Base-by-base conservation (phyloP, 2,329 filamentous ascomycete genomes). In the Chrysoporthe austroafricana region DNA sequence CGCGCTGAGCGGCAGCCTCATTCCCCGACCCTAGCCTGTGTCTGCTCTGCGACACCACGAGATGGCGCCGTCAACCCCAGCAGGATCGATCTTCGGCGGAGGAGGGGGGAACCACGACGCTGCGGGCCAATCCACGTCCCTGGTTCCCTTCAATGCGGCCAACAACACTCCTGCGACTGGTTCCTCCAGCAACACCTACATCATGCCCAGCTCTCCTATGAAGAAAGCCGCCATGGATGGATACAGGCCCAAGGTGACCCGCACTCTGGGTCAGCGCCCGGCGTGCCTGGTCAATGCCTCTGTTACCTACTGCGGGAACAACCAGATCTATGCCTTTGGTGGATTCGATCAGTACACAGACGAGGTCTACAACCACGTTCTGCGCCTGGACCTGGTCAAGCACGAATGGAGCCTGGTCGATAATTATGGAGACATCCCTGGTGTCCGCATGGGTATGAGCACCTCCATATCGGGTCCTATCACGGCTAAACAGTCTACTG, bases 321-420 rank as follows among this genome's bases (percentile, higher is more conserved):
- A 98, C 77, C 90, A 96, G 79, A 98, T 99, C 74, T 98, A 96
- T 79, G 96, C 95, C 13, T 99, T 99, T 83, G 96, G 96, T 56
- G 96, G 96, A 21, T 99, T 99, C 76, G 96, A 99, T 77, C 95
- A 98, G 79, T 98, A 97, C 77, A 99, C 96, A 0, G 96, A 99
- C 78, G 96, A 99, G 82, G 92, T 99, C 21, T 99, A 99, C 81
- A 99, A 99, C 76, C 96, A 99, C 81, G 96, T 99, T 54, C 84
- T 99, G 71, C 90, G 89, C 74, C 82, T 99, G 63, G 94, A 99
- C 77, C 86, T 99, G 71, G 85, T 91, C 70, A 94, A 91, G 70
- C 90, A 96, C 73, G 93, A 96, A 77, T 99, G 96, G 96, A 96
- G 89, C 72, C 83, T 99, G 62, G 95, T 99, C 26, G 96, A 98